Evolutionary conservation across 768 basidiomycete species (phyloP).

Genomic region (Lactifluus pinguis): DNA sequence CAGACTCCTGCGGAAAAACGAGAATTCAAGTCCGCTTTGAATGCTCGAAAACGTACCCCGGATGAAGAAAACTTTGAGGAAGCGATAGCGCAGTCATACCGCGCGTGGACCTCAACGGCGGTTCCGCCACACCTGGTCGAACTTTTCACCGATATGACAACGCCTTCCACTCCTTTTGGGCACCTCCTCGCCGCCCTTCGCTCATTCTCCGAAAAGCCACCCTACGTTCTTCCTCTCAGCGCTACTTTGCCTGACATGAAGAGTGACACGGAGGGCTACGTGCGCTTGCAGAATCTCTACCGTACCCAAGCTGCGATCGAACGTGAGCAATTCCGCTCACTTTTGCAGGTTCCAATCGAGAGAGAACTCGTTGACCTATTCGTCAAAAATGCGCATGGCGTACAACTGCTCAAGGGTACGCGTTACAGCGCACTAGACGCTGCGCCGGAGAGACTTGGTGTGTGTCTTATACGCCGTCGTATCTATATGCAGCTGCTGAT

Average conservation of each 20-base stretch:
- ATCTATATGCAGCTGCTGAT: neutral
- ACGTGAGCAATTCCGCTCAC: constrained; percentile 34
- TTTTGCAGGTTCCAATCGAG: constrained; percentile 41
- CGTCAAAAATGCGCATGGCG: constrained; percentile 70
- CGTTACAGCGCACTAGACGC: constrained; percentile 49
- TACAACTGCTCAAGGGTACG: constrained; percentile 56
- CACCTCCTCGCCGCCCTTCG: constrained; percentile 55
- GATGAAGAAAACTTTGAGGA: constrained; percentile 99
- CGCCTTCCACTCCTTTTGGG: constrained; percentile 21
- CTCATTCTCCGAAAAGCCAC: constrained; percentile 46
- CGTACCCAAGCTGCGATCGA: constrained; percentile 68
- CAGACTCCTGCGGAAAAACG: constrained; percentile 55
- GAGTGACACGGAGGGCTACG: constrained; percentile 74
- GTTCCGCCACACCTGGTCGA: constrained; percentile 24
- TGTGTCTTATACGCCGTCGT: constrained; percentile 9
- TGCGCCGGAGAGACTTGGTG: constrained; percentile 43
- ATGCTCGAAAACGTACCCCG: constrained; percentile 53
- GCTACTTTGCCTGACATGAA: constrained; percentile 94
- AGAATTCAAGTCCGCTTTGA: constrained; percentile 63
- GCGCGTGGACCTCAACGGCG: constrained; percentile 55
- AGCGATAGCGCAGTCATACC: constrained; percentile 80
- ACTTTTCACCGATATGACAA: constrained; percentile 2
- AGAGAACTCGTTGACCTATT: constrained; percentile 57
- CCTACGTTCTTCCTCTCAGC: constrained; percentile 69
- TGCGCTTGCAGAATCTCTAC: constrained; percentile 80